Evolutionary conservation across 2,329 filamentous ascomycete genomes (phyloP).

Genomic region (Phaeosphaeria sp.): DNA sequence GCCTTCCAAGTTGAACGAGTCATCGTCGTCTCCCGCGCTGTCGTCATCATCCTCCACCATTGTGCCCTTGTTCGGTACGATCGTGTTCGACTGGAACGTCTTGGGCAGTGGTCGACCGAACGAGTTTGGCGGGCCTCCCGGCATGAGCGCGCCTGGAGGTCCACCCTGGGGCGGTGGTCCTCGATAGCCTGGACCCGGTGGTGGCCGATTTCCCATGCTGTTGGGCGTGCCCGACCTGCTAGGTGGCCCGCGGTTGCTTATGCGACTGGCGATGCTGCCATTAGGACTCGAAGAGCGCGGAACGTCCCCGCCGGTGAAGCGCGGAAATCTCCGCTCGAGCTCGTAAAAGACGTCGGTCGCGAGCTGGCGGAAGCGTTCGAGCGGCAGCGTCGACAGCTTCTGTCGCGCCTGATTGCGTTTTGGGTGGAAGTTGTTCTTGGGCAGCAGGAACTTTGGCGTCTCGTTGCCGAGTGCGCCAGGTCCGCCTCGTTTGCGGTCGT

Average conservation of each 20-base stretch:
- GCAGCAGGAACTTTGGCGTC: slow-evolving; percentile 70
- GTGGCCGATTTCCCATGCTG: slow-evolving; percentile 56
- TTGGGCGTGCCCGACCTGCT: slow-evolving; percentile 65
- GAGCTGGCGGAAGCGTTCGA: slow-evolving; percentile 86
- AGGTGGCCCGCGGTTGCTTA: slow-evolving; percentile 61
- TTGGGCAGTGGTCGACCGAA: slow-evolving; percentile 82
- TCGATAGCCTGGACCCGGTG: slow-evolving; percentile 40
- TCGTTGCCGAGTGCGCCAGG: slow-evolving; percentile 56
- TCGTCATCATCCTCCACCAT: slow-evolving; percentile 87
- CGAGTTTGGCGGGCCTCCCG: slow-evolving; percentile 56
- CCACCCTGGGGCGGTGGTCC: slow-evolving; percentile 55
- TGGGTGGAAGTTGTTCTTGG: slow-evolving; percentile 90
- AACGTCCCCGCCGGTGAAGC: slow-evolving; percentile 74
- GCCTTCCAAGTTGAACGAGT: slow-evolving; percentile 67
- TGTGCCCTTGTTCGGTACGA: slow-evolving; percentile 96
- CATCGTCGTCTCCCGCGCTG: slow-evolving; percentile 61
- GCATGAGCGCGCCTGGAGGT: slow-evolving; percentile 42
- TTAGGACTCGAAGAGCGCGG: slow-evolving; percentile 72
- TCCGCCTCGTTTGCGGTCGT: slow-evolving; percentile 58
- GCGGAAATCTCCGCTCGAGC: slow-evolving; percentile 86
- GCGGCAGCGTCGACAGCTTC: slow-evolving; percentile 87
- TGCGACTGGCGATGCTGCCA: slow-evolving; percentile 63
- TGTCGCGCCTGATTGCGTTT: slow-evolving; percentile 98
- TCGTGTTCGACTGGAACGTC: slow-evolving; percentile 92
- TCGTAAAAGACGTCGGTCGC: slow-evolving; percentile 97